Evolutionary conservation across 140 eudicot species (phyloP).

Genomic region (Anethum foeniculum): DNA sequence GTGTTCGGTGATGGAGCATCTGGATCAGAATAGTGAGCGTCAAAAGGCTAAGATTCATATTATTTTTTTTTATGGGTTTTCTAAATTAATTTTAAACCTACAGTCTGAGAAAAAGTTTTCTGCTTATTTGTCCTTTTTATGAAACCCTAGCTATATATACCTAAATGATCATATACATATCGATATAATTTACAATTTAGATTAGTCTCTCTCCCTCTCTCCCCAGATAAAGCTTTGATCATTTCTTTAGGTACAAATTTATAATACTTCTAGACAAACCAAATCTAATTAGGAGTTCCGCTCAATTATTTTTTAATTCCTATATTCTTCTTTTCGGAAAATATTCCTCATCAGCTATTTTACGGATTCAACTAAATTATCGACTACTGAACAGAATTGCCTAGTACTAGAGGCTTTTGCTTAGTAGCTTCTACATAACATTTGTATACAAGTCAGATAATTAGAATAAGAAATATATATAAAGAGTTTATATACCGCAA

Average conservation of each 20-base stretch:
- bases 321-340: too few species aligned
- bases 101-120: neutral
- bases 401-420: neutral
- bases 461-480: neutral
- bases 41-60: too few species aligned
- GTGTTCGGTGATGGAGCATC: neutral
- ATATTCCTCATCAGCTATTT: too few species aligned
- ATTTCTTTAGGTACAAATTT: neutral
- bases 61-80: neutral
- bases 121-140: neutral
- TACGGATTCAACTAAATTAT: neutral
- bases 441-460: too few species aligned
- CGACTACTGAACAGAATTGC: neutral
- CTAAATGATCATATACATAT: too few species aligned
- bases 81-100: neutral
- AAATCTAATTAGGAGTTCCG: neutral
- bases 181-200: too few species aligned
- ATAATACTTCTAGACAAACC: neutral
- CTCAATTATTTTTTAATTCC: neutral
- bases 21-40: neutral
- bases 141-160: neutral
- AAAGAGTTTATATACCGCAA: constrained; percentile 29
- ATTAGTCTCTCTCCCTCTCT: too few species aligned
- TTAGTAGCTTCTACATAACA: neutral
- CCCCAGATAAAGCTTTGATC: neutral